Evolutionary conservation across 1,139 yeast genomes (phyloP).

Genomic region (Chernovozyma sophiae-reginae): DNA sequence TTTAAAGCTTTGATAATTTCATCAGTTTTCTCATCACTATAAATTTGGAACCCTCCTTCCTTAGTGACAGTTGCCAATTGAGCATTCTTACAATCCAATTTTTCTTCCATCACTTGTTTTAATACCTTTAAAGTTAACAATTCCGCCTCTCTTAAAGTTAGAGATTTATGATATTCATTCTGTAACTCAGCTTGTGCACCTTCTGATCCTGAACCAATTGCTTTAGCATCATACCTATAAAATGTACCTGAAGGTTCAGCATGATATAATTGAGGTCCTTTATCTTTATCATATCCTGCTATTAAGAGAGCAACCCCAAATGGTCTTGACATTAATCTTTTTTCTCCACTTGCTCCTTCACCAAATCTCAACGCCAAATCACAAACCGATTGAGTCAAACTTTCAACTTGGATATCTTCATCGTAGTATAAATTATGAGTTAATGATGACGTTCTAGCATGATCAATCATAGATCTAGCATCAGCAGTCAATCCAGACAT

Average conservation of each 20-base stretch:
- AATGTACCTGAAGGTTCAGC: conserved; percentile 99
- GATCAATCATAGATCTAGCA: conserved; percentile 98
- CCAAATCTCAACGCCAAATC: conserved; percentile 97
- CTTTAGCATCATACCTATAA: conserved; percentile 96
- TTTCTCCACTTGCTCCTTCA: conserved; percentile 97
- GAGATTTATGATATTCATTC: conserved; percentile 91
- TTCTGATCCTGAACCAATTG: conserved; percentile 97
- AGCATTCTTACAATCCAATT: conserved; percentile 90
- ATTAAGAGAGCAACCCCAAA: conserved; percentile 96
- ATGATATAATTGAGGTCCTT: conserved; percentile 94
- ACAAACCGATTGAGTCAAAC: conserved; percentile 93
- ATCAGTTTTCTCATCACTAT: conserved; percentile 79
- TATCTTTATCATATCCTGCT: conserved; percentile 89
- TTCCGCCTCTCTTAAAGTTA: conserved; percentile 95
- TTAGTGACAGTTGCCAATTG: conserved; percentile 91
- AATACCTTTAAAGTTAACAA: conserved; percentile 80
- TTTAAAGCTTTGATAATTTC: conserved; percentile 72
- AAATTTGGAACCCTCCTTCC: conserved; percentile 83
- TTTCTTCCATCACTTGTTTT: conserved; percentile 99
- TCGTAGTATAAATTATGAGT: conserved; percentile 89
- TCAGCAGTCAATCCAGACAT: conserved; percentile 99
- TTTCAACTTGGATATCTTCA: conserved; percentile 89
- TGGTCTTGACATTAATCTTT: conserved; percentile 96
- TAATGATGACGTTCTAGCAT: conserved; percentile 88
- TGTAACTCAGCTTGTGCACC: conserved; percentile 98